Evolutionary conservation across 2,329 filamentous ascomycete species (phyloP).

Genomic region (Achaetomium macrosporum): DNA sequence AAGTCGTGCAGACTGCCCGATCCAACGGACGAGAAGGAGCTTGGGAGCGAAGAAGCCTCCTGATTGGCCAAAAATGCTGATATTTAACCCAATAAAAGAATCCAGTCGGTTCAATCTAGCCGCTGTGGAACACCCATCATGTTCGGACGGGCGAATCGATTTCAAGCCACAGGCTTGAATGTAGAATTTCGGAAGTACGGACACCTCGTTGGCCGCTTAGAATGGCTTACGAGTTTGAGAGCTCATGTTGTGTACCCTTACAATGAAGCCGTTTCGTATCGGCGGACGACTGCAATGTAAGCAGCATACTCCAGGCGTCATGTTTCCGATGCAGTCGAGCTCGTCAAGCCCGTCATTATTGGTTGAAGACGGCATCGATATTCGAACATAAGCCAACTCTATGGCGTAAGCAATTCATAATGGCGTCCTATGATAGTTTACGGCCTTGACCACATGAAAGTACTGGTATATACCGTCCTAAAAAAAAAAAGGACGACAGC

Average conservation of each 20-base stretch:
- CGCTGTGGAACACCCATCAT: constrained; percentile 1
- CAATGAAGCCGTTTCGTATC: neutral
- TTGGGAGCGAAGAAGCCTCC: neutral
- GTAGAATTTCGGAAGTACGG: neutral
- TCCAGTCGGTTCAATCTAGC: neutral
- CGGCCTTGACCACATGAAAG: constrained; percentile 10
- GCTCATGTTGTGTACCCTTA: neutral
- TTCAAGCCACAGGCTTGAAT: neutral
- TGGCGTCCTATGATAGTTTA: neutral
- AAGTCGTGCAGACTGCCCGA: constrained; percentile 1
- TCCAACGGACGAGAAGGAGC: neutral
- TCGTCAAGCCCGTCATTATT: too few species aligned
- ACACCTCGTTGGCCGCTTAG: constrained; percentile 13
- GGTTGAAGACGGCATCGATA: too few species aligned
- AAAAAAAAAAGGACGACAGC: too few species aligned
- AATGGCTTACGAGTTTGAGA: too few species aligned
- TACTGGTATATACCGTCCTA: neutral
- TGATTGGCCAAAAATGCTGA: constrained; percentile 21
- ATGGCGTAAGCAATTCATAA: neutral
- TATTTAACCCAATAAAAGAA: constrained; percentile 23
- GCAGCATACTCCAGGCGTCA: too few species aligned
- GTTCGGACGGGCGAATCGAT: constrained; percentile 12
- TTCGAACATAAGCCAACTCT: neutral
- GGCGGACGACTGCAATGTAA: neutral
- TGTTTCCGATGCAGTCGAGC: neutral